These are phyloP conservation scores for Clonostachys rosea DNA, from an alignment of 2,329 filamentous ascomycete species.

Conservation along the genomic window DNA sequence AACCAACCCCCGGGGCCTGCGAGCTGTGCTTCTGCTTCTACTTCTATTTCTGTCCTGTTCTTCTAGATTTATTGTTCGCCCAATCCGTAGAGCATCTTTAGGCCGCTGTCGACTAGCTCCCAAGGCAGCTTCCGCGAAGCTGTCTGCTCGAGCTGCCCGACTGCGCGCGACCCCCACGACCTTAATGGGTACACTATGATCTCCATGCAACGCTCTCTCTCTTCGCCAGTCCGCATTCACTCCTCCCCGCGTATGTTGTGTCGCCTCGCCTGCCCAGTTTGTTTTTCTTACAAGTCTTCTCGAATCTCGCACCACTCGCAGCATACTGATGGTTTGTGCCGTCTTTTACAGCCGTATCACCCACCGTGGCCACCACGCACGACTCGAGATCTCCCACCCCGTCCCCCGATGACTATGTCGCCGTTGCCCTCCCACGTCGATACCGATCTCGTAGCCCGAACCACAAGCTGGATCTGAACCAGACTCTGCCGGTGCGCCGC, in stretches of 20 bases:
- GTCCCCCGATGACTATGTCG: constrained; percentile 45
- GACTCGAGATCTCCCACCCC: constrained; percentile 50
- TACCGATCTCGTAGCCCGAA: constrained; percentile 51
- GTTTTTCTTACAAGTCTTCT: background rate
- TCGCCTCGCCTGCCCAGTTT: background rate
- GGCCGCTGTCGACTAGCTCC: too few relatives aligned
- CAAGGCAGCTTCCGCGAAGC: too few relatives aligned
- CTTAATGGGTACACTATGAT: constrained; percentile 50
- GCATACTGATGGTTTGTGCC: constrained; percentile 18
- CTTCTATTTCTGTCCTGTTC: too few relatives aligned
- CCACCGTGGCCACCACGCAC: constrained; percentile 15
- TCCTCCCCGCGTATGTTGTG: constrained; percentile 54
- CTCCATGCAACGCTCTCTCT: constrained; percentile 58
- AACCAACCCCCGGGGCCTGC: background rate
- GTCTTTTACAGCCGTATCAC: constrained; percentile 20
- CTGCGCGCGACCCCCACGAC: constrained; percentile 17
- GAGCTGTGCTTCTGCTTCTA: background rate
- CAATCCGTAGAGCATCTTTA: too few relatives aligned
- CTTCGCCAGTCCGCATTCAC: constrained; percentile 55
- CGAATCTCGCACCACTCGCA: constrained; percentile 1
- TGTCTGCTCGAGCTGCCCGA: constrained; percentile 14
- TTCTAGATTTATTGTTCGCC: too few relatives aligned
- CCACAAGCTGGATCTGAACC: constrained; percentile 38
- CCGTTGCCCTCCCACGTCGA: constrained; percentile 42
- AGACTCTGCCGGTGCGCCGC: constrained; percentile 34